phyloP scores from a whole-genome alignment of 148 eudicot genomes.

The Nepenthes gracilis region DNA sequence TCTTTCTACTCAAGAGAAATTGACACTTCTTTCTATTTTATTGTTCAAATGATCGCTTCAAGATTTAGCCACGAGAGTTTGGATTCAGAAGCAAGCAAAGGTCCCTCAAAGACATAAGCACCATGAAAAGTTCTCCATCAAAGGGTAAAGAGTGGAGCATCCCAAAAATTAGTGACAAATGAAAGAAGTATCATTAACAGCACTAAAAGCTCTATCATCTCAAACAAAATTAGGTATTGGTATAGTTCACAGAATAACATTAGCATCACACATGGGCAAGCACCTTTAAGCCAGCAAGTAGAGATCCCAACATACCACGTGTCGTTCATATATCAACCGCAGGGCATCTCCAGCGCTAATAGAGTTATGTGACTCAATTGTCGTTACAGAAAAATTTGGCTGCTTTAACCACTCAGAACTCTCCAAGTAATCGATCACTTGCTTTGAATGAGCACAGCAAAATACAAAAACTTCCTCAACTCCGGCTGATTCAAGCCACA shows the following conservation, averaged over 20 bases:
- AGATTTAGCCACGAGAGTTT: neutral
- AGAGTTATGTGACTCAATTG: slow-evolving; percentile 74
- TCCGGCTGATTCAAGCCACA: slow-evolving; percentile 96
- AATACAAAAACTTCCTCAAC: slow-evolving; percentile 90
- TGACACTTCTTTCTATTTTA: neutral
- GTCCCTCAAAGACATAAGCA: neutral
- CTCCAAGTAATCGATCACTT: slow-evolving; percentile 65
- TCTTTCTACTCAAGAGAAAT: neutral
- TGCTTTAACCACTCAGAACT: slow-evolving; percentile 73
- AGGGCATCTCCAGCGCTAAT: slow-evolving; percentile 94
- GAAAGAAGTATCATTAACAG: too few relatives aligned
- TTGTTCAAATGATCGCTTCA: neutral
- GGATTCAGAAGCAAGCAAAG: neutral
- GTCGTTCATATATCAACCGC: slow-evolving; percentile 70
- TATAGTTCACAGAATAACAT: neutral
- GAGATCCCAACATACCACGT: slow-evolving; percentile 54
- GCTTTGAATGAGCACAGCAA: slow-evolving; percentile 94
- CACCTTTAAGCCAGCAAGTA: neutral
- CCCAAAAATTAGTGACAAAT: too few relatives aligned
- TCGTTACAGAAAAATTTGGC: slow-evolving; percentile 70
- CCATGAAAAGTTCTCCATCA: too few relatives aligned
- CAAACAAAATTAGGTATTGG: neutral
- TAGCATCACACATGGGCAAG: neutral
- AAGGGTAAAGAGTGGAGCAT: too few relatives aligned
- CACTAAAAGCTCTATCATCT: too few relatives aligned